A percentile compares a stretch with the other conserved stretches of the same genome.
Evolutionary conservation across 352 stramenopile species (phyloP).

Genomic region (Phytophthora nicotianae): DNA sequence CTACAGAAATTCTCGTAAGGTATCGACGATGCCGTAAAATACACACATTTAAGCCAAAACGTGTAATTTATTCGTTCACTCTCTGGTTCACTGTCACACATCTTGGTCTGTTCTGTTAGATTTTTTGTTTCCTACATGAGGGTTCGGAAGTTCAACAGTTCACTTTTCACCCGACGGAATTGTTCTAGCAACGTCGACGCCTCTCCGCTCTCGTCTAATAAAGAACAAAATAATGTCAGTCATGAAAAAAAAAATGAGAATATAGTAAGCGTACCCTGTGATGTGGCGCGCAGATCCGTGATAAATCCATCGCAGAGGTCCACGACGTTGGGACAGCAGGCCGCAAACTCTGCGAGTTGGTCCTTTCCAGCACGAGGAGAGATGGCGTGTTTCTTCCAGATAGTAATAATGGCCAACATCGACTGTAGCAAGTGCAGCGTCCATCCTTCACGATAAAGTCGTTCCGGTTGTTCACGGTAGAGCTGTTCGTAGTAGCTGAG

Average conservation of each 20-base stretch:
- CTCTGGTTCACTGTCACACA: constrained; percentile 21
- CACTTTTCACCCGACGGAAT: constrained; percentile 74
- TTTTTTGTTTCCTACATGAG: constrained; percentile 54
- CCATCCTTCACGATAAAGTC: constrained; percentile 80
- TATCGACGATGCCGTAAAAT: neutral
- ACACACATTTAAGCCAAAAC: constrained; percentile 37
- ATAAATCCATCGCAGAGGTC: constrained; percentile 82
- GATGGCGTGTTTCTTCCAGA: constrained; percentile 87
- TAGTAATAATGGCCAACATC: constrained; percentile 71
- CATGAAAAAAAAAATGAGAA: constrained; percentile 6
- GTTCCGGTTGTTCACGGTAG: constrained; percentile 72
- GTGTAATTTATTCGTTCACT: constrained; percentile 64
- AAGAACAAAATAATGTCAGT: constrained; percentile 16
- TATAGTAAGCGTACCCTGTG: constrained; percentile 53
- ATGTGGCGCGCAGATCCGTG: constrained; percentile 80
- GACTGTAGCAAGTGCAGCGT: constrained; percentile 79
- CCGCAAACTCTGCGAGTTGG: constrained; percentile 71
- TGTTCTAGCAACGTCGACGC: constrained; percentile 66
- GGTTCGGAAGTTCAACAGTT: constrained; percentile 75
- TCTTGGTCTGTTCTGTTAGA: constrained; percentile 11
- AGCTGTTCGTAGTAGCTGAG: constrained; percentile 84
- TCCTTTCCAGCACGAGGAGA: constrained; percentile 73
- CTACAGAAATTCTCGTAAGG: constrained; percentile 62
- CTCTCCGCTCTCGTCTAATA: constrained; percentile 66
- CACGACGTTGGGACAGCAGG: constrained; percentile 78